These are phyloP conservation scores for Penstemon barbatus DNA, from an alignment of 257 asterid species.

Conservation along the genomic window DNA sequence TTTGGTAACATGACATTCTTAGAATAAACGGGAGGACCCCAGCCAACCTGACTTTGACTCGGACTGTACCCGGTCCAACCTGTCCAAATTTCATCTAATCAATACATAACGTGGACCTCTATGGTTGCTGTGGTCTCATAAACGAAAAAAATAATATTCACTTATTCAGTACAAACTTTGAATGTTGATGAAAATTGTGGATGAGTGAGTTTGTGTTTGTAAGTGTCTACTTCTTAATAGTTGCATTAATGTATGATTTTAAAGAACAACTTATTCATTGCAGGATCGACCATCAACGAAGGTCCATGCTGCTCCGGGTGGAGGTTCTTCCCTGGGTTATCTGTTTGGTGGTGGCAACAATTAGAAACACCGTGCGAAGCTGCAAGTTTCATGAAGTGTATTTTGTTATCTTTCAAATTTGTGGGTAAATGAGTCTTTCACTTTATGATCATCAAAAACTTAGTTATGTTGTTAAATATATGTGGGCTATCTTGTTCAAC, in stretches of 20 bases:
- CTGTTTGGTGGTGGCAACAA: slow-evolving; percentile 58
- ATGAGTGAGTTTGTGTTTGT: too few relatives aligned
- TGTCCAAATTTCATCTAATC: too few relatives aligned
- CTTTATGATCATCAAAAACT: slow-evolving; percentile 22
- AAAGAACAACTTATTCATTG: background rate
- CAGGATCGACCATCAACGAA: slow-evolving; percentile 76
- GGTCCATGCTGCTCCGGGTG: slow-evolving; percentile 66
- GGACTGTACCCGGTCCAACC: too few relatives aligned
- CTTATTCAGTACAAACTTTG: too few relatives aligned
- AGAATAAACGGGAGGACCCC: too few relatives aligned
- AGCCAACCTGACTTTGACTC: too few relatives aligned
- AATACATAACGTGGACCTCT: too few relatives aligned
- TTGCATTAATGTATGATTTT: background rate
- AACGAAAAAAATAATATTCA: too few relatives aligned
- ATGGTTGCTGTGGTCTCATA: too few relatives aligned
- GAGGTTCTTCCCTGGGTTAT: slow-evolving; percentile 64
- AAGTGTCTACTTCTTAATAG: background rate
- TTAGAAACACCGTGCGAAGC: slow-evolving; percentile 23
- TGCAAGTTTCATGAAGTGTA: slow-evolving; percentile 20
- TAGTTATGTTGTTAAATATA: slow-evolving; percentile 15
- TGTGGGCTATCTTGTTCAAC: slow-evolving; percentile 12
- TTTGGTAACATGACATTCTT: too few relatives aligned
- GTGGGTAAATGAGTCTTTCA: slow-evolving; percentile 21
- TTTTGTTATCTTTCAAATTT: slow-evolving; percentile 8
- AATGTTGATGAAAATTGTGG: too few relatives aligned